Percentiles rank a stretch among this genome's conserved stretches.
phyloP scores from a whole-genome alignment of 257 asterid species.

The Nyctanthes arbortristis region DNA sequence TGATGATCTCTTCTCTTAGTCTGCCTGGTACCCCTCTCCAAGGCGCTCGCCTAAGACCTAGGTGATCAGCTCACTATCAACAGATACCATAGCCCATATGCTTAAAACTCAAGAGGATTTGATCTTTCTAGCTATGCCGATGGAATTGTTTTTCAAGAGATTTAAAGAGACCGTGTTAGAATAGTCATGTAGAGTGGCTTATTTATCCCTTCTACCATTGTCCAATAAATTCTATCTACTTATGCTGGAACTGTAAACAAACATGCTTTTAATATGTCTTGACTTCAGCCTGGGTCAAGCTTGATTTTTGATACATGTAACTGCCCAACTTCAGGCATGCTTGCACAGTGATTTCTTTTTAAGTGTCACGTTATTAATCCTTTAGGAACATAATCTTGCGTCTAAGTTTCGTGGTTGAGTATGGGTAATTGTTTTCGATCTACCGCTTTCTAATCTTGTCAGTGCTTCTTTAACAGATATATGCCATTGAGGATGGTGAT shows the following conservation, averaged over 20 bases:
- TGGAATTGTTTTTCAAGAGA: neutral
- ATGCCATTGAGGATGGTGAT: constrained; percentile 71
- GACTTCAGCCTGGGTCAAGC: neutral
- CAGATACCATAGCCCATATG: neutral
- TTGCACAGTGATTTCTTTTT: constrained; percentile 12
- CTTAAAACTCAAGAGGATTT: neutral
- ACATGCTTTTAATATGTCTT: constrained; percentile 9
- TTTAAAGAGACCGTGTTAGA: neutral
- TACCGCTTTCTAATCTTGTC: constrained; percentile 11
- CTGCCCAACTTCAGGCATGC: neutral
- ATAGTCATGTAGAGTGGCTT: neutral
- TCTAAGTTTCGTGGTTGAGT: neutral
- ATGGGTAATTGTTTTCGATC: too few relatives aligned
- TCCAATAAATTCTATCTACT: neutral
- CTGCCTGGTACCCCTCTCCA: too few relatives aligned
- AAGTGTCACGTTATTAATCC: constrained; percentile 11
- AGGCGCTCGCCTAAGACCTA: too few relatives aligned
- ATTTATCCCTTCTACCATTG: neutral
- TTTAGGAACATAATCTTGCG: constrained; percentile 17
- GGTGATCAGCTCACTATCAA: too few relatives aligned
- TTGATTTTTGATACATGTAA: constrained; percentile 3
- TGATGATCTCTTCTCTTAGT: too few relatives aligned
- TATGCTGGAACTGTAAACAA: neutral
- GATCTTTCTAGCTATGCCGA: neutral
- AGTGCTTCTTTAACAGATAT: constrained; percentile 53